Conservation (phyloP, 2,329 filamentous ascomycete genomes). For the Lachnellula cervina region DNA sequence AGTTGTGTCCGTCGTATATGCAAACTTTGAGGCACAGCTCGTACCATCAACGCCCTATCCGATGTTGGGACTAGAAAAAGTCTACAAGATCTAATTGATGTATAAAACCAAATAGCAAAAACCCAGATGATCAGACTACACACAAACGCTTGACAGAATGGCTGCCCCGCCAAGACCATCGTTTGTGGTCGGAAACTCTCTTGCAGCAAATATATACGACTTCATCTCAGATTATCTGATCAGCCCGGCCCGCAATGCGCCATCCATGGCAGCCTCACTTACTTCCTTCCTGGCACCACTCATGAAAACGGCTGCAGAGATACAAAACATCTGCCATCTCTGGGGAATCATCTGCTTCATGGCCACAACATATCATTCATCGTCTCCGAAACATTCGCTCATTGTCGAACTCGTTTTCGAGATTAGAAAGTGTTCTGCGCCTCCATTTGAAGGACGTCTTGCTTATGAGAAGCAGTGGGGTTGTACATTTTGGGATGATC, state of each 20-base stretch:
- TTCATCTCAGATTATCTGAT: neutral
- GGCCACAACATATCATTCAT: neutral
- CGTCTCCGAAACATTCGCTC: neutral
- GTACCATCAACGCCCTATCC: too few species aligned
- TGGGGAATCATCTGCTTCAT: conserved; percentile 3
- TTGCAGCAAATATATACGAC: neutral
- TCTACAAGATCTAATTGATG: too few species aligned
- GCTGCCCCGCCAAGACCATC: neutral
- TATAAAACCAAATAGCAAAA: neutral
- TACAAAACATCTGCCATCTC: neutral
- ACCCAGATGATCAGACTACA: neutral
- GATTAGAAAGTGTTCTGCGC: neutral
- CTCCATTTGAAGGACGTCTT: neutral
- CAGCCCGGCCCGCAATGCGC: neutral
- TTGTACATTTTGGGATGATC: neutral
- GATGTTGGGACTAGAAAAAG: too few species aligned
- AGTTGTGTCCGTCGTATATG: too few species aligned
- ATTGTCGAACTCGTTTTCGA: conserved; percentile 2
- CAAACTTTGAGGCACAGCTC: too few species aligned
- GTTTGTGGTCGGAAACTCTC: neutral
- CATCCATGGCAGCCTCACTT: neutral
- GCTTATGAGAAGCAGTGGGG: neutral
- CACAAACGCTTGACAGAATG: neutral
- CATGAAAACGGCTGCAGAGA: neutral
- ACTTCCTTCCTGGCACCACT: neutral